Base-by-base conservation (phyloP, 2,329 filamentous ascomycete species). In the Sporothrix sp. region DNA sequence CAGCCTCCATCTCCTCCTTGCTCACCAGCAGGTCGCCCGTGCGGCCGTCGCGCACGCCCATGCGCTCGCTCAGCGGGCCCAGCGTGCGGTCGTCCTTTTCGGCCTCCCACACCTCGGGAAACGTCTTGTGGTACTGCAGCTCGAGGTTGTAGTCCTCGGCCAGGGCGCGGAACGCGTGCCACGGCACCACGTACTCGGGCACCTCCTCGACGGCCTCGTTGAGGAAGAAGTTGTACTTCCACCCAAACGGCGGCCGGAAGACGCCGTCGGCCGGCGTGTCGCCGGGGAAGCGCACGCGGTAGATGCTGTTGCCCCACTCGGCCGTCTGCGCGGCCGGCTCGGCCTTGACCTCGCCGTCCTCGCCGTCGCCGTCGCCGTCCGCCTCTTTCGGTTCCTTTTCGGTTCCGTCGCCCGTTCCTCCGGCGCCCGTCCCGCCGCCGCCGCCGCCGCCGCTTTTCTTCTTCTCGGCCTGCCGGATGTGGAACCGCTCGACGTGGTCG, bases 141-240 rank as follows among this genome's bases (percentile, higher is more conserved):
- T 98, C 93, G 7, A 98, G 79, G 60, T 96, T 96, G 73, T 91
- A 98, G 63, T 97, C 90, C 64, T 96, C 90, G 16, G 93, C 93
- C 60, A 97, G 72, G 23, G 88, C 90, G 68, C 93, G 87, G 71
- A 98, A 97, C 1, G 89, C 90, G 65, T 95, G 90, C 91, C 93
- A 98, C 0, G 93, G 93, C 1, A 98, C 93, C 1, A 98, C 91
- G 64, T 95, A 98, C 70, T 98, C 93, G 2, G 93, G 91, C 7
- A 95, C 87, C 63, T 90, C 87, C 65, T 97, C 91, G 18, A 98
- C 93, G 0, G 93, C 93, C 68, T 98, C 93, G 61, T 93, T 84
- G 51, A 98, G 81, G 66, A 89, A 95, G 72, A 95, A 98, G 63
- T 82, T 95, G 70, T 98, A 98, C 67, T 93, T 95, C 90, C 93